phyloP scores from a whole-genome alignment of 2,329 filamentous ascomycete species.

The Tolypocladium cylindrosporum region DNA sequence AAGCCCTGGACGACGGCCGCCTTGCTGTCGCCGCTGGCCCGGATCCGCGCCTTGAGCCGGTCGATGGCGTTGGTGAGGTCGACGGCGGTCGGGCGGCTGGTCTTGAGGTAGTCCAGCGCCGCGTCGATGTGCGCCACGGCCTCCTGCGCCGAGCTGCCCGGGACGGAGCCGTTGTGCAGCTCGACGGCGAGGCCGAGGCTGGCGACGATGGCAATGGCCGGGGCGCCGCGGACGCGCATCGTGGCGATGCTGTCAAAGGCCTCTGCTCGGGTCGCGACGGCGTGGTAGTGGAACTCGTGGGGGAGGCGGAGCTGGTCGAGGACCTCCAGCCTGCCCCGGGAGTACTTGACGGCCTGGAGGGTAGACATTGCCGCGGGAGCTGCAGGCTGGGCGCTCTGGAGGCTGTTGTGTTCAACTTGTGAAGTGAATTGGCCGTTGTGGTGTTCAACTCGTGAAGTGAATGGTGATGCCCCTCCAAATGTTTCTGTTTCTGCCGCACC shows the following conservation, averaged over 20 bases:
- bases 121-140: slow-evolving; percentile 63
- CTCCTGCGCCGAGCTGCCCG: slow-evolving; percentile 37
- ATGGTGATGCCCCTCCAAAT: background rate
- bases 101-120: slow-evolving; percentile 77
- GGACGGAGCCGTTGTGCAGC: slow-evolving; percentile 44
- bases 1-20: slow-evolving; percentile 57
- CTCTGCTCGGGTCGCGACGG: slow-evolving; percentile 59
- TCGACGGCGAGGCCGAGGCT: slow-evolving; percentile 82
- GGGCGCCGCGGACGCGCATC: slow-evolving; percentile 71
- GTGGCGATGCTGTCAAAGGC: slow-evolving; percentile 75
- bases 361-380: slow-evolving; percentile 25
- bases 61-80: slow-evolving; percentile 85
- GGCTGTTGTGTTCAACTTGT: background rate
- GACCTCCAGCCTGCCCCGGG: slow-evolving; percentile 61
- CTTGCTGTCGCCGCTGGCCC: slow-evolving; percentile 34
- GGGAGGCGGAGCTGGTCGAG: slow-evolving; percentile 77
- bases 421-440: background rate
- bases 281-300: slow-evolving; percentile 70
- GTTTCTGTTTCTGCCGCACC: background rate
- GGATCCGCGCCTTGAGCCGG: slow-evolving; percentile 61
- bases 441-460: background rate
- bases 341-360: slow-evolving; percentile 71
- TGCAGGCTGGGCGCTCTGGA: background rate
- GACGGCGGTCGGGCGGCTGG: slow-evolving; percentile 86
- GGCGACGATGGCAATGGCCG: slow-evolving; percentile 96